Evolutionary conservation across 2,329 filamentous ascomycete genomes (phyloP), one percentile per base, ranked within the genome.

Genomic region (Arthrocladium fulminans): DNA sequence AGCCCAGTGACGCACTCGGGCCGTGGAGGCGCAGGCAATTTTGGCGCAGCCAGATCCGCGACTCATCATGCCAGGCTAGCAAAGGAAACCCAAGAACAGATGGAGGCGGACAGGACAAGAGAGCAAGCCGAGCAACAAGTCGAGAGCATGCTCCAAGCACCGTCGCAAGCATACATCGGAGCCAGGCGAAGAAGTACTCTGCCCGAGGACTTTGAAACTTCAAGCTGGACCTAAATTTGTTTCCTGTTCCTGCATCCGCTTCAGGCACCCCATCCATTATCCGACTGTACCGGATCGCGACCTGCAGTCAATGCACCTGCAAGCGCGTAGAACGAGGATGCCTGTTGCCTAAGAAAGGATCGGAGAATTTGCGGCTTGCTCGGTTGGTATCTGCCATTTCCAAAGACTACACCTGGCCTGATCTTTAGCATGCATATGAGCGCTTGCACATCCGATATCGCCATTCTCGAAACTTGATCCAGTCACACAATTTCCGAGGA

Each of bases 1-100:
- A 57, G 40, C 72, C 73, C 63, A 56, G 30, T 41, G 25, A 29
- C 50, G 12, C 61, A 61, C 53, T 58, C 59, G 38, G 80, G 80
- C 47, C 75, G 80, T 50, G 80, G 80, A 54, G 80, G 80, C 17
- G 77, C 79, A 1, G 80, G 80, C 30, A 83, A 83, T 67, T 79
- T 74, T 25, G 51, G 47, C 4, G 53, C 55, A 4, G 51, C 52
- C 2, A 48, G 45, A 3, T 49, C 51, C 2, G 15, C 43, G 8
- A 50, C 29, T 19, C 45, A 48, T n/a, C 47, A 49, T n/a, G 45
- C 20, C n/a, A 50, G 51, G 41, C 30, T 47, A 1, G 51, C 47
- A 19, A 51, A 47, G 27, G 48, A 55, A 15, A 34, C 49, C 30
- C 39, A 53, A 27, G 52, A 55, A 37, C 37, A 45, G 45, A 42